A percentile compares a stretch with the other conserved stretches of the same genome.
phyloP scores from a whole-genome alignment of 2,329 filamentous ascomycete genomes.

The Ophiostoma fasciatum region DNA sequence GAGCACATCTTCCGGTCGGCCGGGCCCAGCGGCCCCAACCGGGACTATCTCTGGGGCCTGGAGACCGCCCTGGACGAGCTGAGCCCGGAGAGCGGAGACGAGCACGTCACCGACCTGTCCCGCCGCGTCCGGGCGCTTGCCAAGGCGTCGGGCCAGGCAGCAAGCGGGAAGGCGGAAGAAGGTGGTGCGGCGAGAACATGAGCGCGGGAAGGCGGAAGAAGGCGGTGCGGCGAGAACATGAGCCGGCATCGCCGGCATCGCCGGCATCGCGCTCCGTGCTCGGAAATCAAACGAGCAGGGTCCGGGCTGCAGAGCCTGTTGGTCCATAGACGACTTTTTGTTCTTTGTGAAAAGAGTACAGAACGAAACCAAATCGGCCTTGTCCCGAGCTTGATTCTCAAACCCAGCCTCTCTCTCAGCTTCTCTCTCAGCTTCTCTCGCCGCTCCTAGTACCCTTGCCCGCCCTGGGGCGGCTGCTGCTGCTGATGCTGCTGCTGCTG shows the following conservation, averaged over 20 bases:
- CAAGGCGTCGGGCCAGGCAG: constrained; percentile 8
- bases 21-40: constrained; percentile 80
- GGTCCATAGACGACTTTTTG: too few species aligned
- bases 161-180: background rate
- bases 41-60: constrained; percentile 73
- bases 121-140: constrained; percentile 49
- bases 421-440: too few species aligned
- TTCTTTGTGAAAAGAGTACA: too few species aligned
- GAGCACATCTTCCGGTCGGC: constrained; percentile 62
- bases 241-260: too few species aligned
- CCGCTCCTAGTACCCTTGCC: constrained; percentile 16
- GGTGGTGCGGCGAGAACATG: background rate
- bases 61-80: constrained; percentile 60
- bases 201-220: background rate
- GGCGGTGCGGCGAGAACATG: background rate
- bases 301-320: too few species aligned
- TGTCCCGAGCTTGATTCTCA: too few species aligned
- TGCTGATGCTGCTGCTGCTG: constrained; percentile 24
- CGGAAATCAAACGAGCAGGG: too few species aligned
- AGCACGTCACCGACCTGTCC: constrained; percentile 73
- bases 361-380: too few species aligned
- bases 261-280: too few species aligned
- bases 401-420: too few species aligned
- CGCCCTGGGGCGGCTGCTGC: constrained; percentile 23
- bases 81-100: constrained; percentile 63